phyloP scores from a whole-genome alignment of 805 yeast species.

The Spathaspora boniae region DNA sequence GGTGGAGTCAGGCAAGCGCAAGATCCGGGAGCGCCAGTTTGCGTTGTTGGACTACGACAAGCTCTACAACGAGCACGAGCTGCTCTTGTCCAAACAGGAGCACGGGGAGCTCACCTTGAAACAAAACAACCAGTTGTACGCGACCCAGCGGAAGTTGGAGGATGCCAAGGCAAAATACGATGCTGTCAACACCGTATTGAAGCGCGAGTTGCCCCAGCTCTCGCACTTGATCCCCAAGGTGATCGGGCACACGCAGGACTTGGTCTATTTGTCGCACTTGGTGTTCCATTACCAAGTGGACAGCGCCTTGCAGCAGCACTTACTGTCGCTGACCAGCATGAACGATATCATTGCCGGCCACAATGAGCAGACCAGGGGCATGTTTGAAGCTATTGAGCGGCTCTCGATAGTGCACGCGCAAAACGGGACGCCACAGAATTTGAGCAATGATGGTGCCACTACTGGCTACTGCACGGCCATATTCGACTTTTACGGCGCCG shows the following conservation, averaged over 20 bases:
- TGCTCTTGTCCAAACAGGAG: constrained; percentile 29
- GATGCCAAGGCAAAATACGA: constrained; percentile 27
- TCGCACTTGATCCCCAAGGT: constrained; percentile 28
- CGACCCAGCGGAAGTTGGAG: constrained; percentile 24
- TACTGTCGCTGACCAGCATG: constrained; percentile 15
- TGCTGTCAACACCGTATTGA: constrained; percentile 33
- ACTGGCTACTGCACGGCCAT: constrained; percentile 35
- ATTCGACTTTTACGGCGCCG: constrained; percentile 34
- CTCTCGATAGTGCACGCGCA: constrained; percentile 23
- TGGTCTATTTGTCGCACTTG: constrained; percentile 38
- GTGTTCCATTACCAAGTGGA: constrained; percentile 31
- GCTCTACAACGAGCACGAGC: constrained; percentile 24
- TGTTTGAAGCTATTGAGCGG: constrained; percentile 14
- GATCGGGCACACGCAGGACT: constrained; percentile 26
- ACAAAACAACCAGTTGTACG: constrained; percentile 23
- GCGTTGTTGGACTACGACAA: constrained; percentile 38
- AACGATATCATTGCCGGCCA: constrained; percentile 8
- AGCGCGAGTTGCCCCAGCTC: constrained; percentile 46
- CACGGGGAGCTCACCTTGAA: constrained; percentile 31
- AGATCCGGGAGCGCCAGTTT: constrained; percentile 25
- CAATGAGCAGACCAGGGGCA: constrained; percentile 9
- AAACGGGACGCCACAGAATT: constrained; percentile 15
- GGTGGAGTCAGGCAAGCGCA: constrained; percentile 22
- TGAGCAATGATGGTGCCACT: constrained; percentile 7
- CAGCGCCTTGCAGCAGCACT: constrained; percentile 14